These are phyloP conservation scores for Plasmopara viticola DNA, from an alignment of 352 stramenopile species.

Conservation along the genomic window DNA sequence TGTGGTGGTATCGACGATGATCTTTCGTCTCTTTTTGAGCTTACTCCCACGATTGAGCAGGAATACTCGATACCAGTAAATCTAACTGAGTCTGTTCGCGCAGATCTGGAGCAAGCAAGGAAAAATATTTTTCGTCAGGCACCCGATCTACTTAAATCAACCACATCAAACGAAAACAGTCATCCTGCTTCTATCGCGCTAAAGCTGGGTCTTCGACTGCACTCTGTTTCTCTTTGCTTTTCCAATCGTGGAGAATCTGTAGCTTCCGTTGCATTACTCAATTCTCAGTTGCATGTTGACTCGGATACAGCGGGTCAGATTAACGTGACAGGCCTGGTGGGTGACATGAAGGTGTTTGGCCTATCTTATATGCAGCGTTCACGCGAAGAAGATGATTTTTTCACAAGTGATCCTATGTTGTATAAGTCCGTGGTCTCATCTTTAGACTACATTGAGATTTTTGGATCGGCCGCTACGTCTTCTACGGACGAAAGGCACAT, in stretches of 20 bases:
- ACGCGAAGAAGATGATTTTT: constrained; percentile 18
- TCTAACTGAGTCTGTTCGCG: constrained; percentile 73
- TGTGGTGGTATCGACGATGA: constrained; percentile 21
- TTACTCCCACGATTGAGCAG: constrained; percentile 52
- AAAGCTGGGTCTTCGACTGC: constrained; percentile 46
- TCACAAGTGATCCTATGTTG: constrained; percentile 12
- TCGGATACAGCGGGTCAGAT: constrained; percentile 24
- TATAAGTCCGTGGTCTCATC: constrained; percentile 7
- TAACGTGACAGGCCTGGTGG: constrained; percentile 40
- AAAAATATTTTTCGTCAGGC: constrained; percentile 44
- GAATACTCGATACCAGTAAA: constrained; percentile 68
- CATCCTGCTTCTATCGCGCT: constrained; percentile 14
- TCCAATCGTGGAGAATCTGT: constrained; percentile 62
- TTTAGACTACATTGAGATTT: constrained; percentile 47
- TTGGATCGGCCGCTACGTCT: constrained; percentile 31
- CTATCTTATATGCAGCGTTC: constrained; percentile 33
- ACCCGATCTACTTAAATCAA: constrained; percentile 4
- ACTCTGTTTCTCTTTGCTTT: constrained; percentile 77
- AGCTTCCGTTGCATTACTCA: constrained; percentile 58
- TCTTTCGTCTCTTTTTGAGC: constrained; percentile 46
- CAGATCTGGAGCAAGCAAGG: constrained; percentile 73
- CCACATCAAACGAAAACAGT: constrained; percentile 2
- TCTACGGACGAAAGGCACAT: constrained; percentile 23
- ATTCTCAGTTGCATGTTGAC: constrained; percentile 35
- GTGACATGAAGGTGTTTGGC: constrained; percentile 71